phyloP scores from a whole-genome alignment of 2,329 filamentous ascomycete genomes.

The Leptodontidium sp. region DNA sequence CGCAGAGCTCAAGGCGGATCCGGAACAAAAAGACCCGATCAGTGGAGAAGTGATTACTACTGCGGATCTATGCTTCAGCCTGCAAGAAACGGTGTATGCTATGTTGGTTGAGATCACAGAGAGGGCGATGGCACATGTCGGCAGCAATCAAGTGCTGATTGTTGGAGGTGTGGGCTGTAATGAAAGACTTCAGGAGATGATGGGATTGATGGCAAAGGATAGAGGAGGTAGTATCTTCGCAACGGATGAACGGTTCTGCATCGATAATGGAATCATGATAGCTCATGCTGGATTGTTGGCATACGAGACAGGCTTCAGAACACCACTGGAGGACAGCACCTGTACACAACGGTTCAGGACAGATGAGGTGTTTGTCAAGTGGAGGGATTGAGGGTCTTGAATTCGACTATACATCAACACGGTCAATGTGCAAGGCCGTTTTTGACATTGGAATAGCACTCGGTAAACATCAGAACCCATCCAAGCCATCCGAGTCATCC shows the following conservation, averaged over 20 bases:
- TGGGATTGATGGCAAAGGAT: slow-evolving; percentile 92
- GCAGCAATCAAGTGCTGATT: slow-evolving; percentile 87
- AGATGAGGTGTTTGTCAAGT: slow-evolving; percentile 81
- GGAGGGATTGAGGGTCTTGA: slow-evolving; percentile 63
- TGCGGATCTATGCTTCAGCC: slow-evolving; percentile 88
- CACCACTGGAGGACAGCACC: slow-evolving; percentile 79
- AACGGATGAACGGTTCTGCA: slow-evolving; percentile 97
- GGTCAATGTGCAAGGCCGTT: background rate
- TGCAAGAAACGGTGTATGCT: slow-evolving; percentile 94
- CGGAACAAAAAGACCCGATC: slow-evolving; percentile 56
- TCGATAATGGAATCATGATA: slow-evolving; percentile 99
- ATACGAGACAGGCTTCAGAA: slow-evolving; percentile 81
- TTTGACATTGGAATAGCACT: background rate
- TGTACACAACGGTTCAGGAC: slow-evolving; percentile 87
- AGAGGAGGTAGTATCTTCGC: slow-evolving; percentile 90
- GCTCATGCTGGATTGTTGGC: slow-evolving; percentile 92
- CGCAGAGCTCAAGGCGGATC: slow-evolving; percentile 64
- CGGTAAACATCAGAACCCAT: slow-evolving; percentile 42
- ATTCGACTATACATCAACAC: background rate
- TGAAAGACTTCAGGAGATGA: slow-evolving; percentile 95
- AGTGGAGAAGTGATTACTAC: slow-evolving; percentile 70
- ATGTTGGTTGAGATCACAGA: slow-evolving; percentile 99
- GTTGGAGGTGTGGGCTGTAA: slow-evolving; percentile 97
- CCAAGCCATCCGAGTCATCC: slow-evolving; percentile 65
- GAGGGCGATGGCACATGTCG: slow-evolving; percentile 97